Percentiles rank a stretch among this genome's conserved stretches.
Evolutionary conservation across 2,329 filamentous ascomycete genomes (phyloP).

Genomic region (Sarocladium strictum): DNA sequence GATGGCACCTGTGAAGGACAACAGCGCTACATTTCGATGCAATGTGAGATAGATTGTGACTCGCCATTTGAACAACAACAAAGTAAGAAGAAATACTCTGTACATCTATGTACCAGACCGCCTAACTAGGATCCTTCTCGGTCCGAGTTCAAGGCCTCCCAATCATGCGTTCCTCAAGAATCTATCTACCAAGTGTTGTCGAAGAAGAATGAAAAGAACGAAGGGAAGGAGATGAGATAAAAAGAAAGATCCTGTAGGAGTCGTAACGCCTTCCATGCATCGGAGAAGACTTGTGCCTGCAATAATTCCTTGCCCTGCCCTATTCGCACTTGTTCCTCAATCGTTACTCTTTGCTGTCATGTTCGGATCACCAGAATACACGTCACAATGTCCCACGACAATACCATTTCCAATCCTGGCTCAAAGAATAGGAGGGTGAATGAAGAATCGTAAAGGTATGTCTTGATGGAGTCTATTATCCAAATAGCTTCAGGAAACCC

Average conservation of each 20-base stretch:
- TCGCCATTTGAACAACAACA: too few species aligned
- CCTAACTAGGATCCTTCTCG: not conserved
- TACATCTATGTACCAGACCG: not conserved
- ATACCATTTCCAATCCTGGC: too few species aligned
- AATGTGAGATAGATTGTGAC: too few species aligned
- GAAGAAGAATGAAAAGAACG: not conserved
- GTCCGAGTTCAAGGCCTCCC: not conserved
- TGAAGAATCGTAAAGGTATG: constrained; percentile 10
- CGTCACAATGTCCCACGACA: too few species aligned
- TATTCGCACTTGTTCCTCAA: not conserved
- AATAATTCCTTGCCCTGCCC: not conserved
- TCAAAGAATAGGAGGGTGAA: not conserved
- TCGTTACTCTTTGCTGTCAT: too few species aligned
- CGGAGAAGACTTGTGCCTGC: not conserved
- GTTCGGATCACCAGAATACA: too few species aligned
- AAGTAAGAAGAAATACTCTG: too few species aligned
- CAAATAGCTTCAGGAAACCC: constrained; percentile 86
- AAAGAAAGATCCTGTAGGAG: not conserved
- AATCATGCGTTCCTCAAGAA: not conserved
- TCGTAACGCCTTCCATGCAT: not conserved
- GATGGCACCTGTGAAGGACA: too few species aligned
- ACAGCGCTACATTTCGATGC: too few species aligned
- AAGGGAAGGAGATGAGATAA: too few species aligned
- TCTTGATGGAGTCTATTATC: constrained; percentile 30
- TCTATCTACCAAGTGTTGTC: not conserved